Base-by-base conservation (phyloP, 495 filamentous ascomycete species). In the Penicillium manginii region DNA sequence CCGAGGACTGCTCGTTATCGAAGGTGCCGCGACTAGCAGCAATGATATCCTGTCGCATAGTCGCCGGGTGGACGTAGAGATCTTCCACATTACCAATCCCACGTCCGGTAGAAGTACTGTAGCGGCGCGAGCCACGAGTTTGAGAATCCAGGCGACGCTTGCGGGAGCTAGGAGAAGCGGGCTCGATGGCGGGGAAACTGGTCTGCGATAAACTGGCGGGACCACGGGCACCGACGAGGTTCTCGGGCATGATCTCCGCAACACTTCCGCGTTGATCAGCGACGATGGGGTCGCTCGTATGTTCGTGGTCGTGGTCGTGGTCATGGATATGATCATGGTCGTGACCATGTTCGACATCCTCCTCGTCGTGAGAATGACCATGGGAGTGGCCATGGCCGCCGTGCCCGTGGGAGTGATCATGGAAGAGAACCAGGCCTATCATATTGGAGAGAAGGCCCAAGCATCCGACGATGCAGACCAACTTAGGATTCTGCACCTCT, bases 321-420 rank as follows among this genome's bases (percentile, higher is more conserved):
- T 42, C 54, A 32, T 63, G 63, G 9, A 58, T 60, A n/a, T 61
- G 56, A 6, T 47, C 17, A 31, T 54, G 42, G 19, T 54, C 40
- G 17, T 43, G 40, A 19, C 77, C 80, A 5, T 61, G 66, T 26
- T 59, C 66, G 7, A 78, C 43, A 22, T 71, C 69, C 37, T 76
- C 76, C 19, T 73, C 72, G 31, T 63, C 71, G 46, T 81, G 45
- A 22, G 45, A 47, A n/a, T 47, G 70, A 1, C 64, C 65, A 63
- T 85, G 80, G 19, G 81, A 84, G 49, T 84, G 79, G 7, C 81
- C 84, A 49, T 84, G 81, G 6, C 72, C 74, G 26, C 81, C 83
- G 73, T 93, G 91, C n/a, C 84, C 85, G 64, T 97, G 92, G 0
- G 92, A 89, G 68, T 98, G 96, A 43, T 96, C 94, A 65, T 96